Evolutionary conservation across 169 alveolate species (phyloP), one percentile per base, ranked within the genome.

Genomic region (Cryptosporidium sp.): DNA sequence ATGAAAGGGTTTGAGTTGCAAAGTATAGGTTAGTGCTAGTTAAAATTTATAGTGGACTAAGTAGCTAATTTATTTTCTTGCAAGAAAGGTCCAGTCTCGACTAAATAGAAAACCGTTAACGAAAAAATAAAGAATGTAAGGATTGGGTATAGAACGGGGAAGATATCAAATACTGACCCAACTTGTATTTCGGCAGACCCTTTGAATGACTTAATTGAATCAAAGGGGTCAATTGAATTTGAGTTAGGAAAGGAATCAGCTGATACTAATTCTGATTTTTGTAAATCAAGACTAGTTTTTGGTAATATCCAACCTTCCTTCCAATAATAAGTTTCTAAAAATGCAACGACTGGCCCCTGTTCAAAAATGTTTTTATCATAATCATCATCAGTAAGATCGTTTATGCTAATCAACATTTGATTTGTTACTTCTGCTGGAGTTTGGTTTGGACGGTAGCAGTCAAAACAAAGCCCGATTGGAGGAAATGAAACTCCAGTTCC

Each of bases 91-190:
- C 80, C 89, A 6, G 75, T 80, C 35, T 80, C 89, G 7, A 80
- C 51, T 16, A 80, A 48, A 45, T 80, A 80, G 50, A 80, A 80
- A 16, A 61, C 73, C 5, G 89, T 80, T 16, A 80, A 31, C 9
- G 80, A 59, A 65, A 80, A 80, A n/a, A 80, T 80, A 51, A 80
- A 80, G 67, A 80, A 80, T 37, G 89, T 80, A 33, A 80, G 55
- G n/a, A 80, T 61, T 43, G 89, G 89, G 68, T 80, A 80, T 31
- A 80, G 26, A 23, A 62, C 48, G 9, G 89, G 89, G 50, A 59
- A 80, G 9, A 80, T 58, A 62, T 80, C 89, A 80, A 80, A 80
- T 29, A 80, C 89, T 2, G 89, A 80, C 31, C 89, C 89, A 18
- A 41, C 68, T 14, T 50, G 69, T 31, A 31, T 80, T 62, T 51